Conservation (phyloP, 495 filamentous ascomycete genomes). For the Trichocladium antarcticum region DNA sequence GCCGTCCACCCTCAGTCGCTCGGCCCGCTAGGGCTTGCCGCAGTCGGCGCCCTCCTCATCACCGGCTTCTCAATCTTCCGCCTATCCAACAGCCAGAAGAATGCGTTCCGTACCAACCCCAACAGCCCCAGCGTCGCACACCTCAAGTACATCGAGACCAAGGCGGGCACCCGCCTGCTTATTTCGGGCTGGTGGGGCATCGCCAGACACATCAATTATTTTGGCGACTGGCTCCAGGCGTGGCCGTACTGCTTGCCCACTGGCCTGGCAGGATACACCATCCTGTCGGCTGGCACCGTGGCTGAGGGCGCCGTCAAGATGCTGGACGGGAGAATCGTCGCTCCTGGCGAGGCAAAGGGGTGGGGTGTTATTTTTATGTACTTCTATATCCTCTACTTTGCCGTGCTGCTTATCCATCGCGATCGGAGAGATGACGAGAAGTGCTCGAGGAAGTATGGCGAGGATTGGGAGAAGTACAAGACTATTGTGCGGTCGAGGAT, state of each 20-base stretch:
- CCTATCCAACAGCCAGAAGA: conserved; percentile 84
- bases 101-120: conserved; percentile 80
- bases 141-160: conserved; percentile 80
- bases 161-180: conserved; percentile 67
- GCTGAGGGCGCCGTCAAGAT: conserved; percentile 41
- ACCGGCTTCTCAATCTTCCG: conserved; percentile 86
- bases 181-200: conserved; percentile 90
- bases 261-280: conserved; percentile 66
- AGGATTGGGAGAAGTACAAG: conserved; percentile 86
- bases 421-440: conserved; percentile 87
- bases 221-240: conserved; percentile 92
- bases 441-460: conserved; percentile 83
- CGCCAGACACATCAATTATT: conserved; percentile 90
- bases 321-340: conserved; percentile 48
- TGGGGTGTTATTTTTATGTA: conserved; percentile 86
- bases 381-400: conserved; percentile 94
- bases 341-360: conserved; percentile 61
- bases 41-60: conserved; percentile 52
- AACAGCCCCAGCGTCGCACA: conserved; percentile 68
- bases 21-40: conserved; percentile 49
- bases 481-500: conserved; percentile 75
- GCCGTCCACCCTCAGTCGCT: conserved; percentile 70
- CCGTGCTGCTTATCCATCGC: conserved; percentile 77
- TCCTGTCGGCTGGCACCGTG: conserved; percentile 42
- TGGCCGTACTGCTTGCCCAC: conserved; percentile 91